Evolutionary conservation across 129 eudicot genomes (phyloP), one percentile per base, ranked within the genome.

Genomic region (Oenanthe sinensis): DNA sequence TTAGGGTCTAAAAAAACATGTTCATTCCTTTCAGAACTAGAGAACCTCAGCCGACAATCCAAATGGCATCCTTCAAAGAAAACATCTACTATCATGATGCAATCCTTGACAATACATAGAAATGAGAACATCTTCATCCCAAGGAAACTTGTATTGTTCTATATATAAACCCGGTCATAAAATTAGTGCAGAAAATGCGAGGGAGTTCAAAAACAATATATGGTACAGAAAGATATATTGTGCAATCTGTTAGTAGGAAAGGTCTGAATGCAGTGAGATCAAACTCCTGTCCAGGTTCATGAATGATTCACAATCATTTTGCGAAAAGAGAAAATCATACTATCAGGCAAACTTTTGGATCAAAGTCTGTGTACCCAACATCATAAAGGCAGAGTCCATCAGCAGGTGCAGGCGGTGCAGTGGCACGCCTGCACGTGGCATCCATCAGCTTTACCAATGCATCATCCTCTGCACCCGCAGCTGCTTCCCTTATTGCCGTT

Each of bases 331-430:
- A 24, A 10, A 24, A 60, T 89, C 87, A 87, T 42, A 54, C 58
- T 72, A 95, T 90, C 13, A 95, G 49, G 79, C 97, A 90, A 49
- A 13, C 67, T 49, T 48, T 81, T 20, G 85, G 85, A 76, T 95
- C 89, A 74, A 90, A 91, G 6, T 95, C 97, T 17, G 85, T 63
- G 48, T 95, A 95, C 9, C 98, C 98, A 48, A 95, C 97, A 75
- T 95, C 92, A 48, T 90, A 88, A 75, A 95, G 93, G 88, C 98
- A 91, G 81, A 94, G 97, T 73, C 98, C 98, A 79, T 94, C 94
- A 26, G 98, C 96, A 20, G 98, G 98, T 48, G 98, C 97, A 39
- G 98, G 98, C 8, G 98, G 97, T 36, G 98, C 94, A 71, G 98
- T 95, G 70, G 98, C 98, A 45, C 97, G 98, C 45, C 98, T 72